A percentile compares a stretch with the other conserved stretches of the same genome.
Evolutionary conservation across 192 early-diverging fungal species (phyloP).

Genomic region (Coemansia guatemalensis): DNA sequence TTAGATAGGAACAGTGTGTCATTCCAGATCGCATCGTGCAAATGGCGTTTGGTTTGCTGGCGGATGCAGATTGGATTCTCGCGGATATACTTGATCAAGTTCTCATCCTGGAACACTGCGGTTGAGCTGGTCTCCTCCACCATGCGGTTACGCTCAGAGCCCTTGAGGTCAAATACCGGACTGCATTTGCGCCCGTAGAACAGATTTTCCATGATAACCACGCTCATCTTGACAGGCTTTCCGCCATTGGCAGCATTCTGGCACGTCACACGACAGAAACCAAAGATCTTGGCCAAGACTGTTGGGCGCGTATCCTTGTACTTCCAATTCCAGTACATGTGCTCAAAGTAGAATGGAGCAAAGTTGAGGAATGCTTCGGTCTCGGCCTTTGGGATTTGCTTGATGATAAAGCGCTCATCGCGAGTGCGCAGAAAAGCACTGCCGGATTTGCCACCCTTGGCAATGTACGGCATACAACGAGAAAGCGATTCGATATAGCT

Average conservation of each 20-base stretch:
- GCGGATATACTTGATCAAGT: conserved; percentile 73
- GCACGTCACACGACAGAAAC: conserved; percentile 88
- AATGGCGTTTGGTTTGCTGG: conserved; percentile 82
- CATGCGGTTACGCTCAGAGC: conserved; percentile 92
- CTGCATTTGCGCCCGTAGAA: conserved; percentile 79
- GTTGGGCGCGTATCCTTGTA: conserved; percentile 63
- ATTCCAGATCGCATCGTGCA: conserved; percentile 85
- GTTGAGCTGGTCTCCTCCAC: conserved; percentile 85
- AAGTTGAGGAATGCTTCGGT: conserved; percentile 86
- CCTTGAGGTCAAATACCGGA: conserved; percentile 89
- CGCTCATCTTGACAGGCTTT: conserved; percentile 81
- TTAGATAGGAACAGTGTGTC: conserved; percentile 94
- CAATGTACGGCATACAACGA: conserved; percentile 83
- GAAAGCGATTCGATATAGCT: conserved; percentile 83
- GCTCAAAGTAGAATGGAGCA: conserved; percentile 89
- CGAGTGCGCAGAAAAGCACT: conserved; percentile 87
- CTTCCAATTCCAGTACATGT: conserved; percentile 56
- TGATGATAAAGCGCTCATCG: conserved; percentile 91
- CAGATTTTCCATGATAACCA: conserved; percentile 95
- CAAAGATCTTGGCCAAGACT: conserved; percentile 86
- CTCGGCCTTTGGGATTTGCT: conserved; percentile 82
- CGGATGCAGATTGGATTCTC: conserved; percentile 90
- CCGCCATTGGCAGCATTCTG: conserved; percentile 78
- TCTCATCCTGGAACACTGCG: conserved; percentile 92
- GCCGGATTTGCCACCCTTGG: conserved; percentile 88